Conservation (phyloP, 305 asterid genomes). For the Solanum hybrid region DNA sequence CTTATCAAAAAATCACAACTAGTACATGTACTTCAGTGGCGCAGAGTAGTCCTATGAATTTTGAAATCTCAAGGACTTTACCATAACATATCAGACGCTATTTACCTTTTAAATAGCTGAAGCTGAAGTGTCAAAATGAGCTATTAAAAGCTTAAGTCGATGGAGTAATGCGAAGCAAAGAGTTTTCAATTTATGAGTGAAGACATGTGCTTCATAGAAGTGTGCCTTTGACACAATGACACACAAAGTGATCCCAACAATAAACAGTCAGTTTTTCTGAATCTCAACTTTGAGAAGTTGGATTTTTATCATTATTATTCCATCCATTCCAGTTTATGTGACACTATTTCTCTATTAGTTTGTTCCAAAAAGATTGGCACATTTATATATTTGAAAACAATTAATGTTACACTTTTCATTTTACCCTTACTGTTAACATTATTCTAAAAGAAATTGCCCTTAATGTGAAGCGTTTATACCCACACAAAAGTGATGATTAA, state of each 20-base stretch:
- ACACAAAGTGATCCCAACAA: not conserved
- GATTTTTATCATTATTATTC: not conserved
- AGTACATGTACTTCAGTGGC: not conserved
- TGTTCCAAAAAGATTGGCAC: not conserved
- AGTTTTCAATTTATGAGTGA: not conserved
- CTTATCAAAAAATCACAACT: not conserved
- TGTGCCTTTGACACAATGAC: not conserved
- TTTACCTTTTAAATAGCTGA: not conserved
- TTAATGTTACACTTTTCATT: not conserved
- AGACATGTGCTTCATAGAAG: not conserved
- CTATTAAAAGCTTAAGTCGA: not conserved
- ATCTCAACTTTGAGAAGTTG: not conserved
- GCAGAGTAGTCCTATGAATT: not conserved
- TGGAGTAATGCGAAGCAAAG: not conserved
- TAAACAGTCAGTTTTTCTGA: not conserved
- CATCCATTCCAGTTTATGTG: not conserved
- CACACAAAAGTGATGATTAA: not conserved
- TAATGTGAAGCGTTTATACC: not conserved
- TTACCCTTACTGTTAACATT: not conserved
- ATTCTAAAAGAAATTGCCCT: not conserved
- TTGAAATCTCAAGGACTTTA: not conserved
- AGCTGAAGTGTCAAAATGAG: not conserved
- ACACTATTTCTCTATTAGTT: not conserved
- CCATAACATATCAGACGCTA: not conserved
- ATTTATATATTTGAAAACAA: not conserved